Evolutionary conservation across 805 yeast genomes (phyloP), one percentile per base, ranked within the genome.

Genomic region (Wickerhamomyces hampshirensis): DNA sequence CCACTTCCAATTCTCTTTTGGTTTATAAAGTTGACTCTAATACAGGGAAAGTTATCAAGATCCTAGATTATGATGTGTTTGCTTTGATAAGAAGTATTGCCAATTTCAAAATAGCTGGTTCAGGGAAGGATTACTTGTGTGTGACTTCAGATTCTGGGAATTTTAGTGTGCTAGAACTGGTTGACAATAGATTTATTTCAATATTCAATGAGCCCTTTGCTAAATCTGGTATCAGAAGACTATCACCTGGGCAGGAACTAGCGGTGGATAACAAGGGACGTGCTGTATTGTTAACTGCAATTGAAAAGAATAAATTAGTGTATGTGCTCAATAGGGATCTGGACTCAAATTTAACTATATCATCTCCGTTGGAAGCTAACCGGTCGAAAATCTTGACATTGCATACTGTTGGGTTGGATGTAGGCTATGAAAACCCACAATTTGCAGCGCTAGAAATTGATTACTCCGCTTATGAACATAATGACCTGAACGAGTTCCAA

Each of bases 121-220:
- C 75, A 0, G 55, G 65, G 0, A 66, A 63, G 36, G 93, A 86
- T 44, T 63, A 63, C 18, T 42, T 89, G n/a, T 71, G 80, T 6
- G 53, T 86, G 3, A 73, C 91, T 0, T 77, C 93, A 0, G 97
- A 89, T 51, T 73, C 94, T 2, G 97, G 97, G 0, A 75, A 76
- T 40, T 43, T 88, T 15, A 63, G 76, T 0, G 53, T 84, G 1
- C 58, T 78, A 9, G 72, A 75, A 37, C 69, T 71, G 39, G 58
- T 67, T 23, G 50, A 63, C n/a, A 46, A 78, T 38, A 60, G 52
- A 19, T 47, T 64, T 15, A 60, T 70, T 21, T 66, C 81, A 7
- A 36, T 71, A 1, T 53, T 65, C 23, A 80, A 77, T 46, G 88
- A 81, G 45, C 82, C 95, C 0, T 77, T 73, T 46, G 72, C 78